These are phyloP conservation scores for Nepenthes alata DNA, from an alignment of 179 eudicot genomes.

Conservation along the genomic window DNA sequence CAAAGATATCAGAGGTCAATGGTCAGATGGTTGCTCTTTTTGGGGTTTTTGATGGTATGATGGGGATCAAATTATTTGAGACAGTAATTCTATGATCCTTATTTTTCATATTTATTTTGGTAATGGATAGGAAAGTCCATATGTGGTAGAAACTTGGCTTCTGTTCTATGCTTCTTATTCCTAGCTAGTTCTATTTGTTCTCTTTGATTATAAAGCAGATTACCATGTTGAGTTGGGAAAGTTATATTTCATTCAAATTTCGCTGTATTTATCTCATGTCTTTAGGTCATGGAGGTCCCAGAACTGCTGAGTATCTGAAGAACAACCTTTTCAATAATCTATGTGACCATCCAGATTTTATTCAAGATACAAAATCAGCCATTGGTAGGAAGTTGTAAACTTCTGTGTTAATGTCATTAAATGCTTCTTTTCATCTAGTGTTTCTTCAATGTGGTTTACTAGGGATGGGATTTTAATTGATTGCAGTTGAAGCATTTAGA, in stretches of 20 bases:
- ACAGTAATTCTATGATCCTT: conserved; percentile 8
- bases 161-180: neutral
- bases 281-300: conserved; percentile 66
- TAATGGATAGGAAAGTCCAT: too few relatives aligned
- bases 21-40: conserved; percentile 43
- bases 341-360: conserved; percentile 57
- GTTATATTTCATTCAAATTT: too few relatives aligned
- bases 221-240: too few relatives aligned
- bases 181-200: too few relatives aligned
- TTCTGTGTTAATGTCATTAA: neutral
- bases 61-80: too few relatives aligned
- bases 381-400: conserved; percentile 31
- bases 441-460: too few relatives aligned
- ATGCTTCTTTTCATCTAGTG: neutral
- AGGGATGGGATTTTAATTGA: neutral
- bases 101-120: too few relatives aligned
- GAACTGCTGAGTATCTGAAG: conserved; percentile 74
- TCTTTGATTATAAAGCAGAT: too few relatives aligned
- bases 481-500: conserved; percentile 48
- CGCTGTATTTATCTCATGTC: neutral
- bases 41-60: too few relatives aligned
- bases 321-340: conserved; percentile 56
- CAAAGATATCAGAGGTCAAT: conserved; percentile 50
- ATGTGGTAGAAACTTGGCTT: too few relatives aligned
- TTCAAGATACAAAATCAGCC: conserved; percentile 58